A percentile compares a stretch with the other conserved stretches of the same genome.
phyloP scores from a whole-genome alignment of 345 rosid species.

The Hypericum perforatum region DNA sequence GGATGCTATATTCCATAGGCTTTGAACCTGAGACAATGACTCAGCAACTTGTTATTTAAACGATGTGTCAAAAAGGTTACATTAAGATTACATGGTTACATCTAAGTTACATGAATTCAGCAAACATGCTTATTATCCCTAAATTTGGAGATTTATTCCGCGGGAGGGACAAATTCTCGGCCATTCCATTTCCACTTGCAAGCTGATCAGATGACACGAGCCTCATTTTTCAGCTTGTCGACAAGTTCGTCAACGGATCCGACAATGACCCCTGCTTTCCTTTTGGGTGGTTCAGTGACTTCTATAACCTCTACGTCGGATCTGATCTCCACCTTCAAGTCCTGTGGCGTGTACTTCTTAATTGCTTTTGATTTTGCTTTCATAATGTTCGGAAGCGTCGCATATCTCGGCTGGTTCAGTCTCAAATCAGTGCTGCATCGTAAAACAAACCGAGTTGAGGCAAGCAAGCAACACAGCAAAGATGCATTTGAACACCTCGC shows the following conservation, averaged over 20 bases:
- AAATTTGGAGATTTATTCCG: too few species aligned
- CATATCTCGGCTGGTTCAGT: conserved; percentile 90
- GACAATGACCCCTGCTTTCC: conserved; percentile 62
- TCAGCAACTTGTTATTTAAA: too few species aligned
- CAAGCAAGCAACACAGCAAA: neutral
- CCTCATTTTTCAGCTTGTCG: conserved; percentile 73
- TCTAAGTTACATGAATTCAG: too few species aligned
- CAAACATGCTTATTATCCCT: too few species aligned
- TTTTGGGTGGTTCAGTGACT: conserved; percentile 68
- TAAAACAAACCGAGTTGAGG: neutral
- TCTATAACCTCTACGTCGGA: conserved; percentile 57
- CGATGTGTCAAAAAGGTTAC: too few species aligned
- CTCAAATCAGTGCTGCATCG: conserved; percentile 73
- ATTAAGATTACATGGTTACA: too few species aligned
- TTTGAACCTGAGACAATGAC: too few species aligned
- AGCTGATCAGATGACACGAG: conserved; percentile 32
- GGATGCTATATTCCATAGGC: too few species aligned
- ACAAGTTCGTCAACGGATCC: conserved; percentile 66
- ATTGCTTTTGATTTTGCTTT: conserved; percentile 81
- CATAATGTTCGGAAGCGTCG: conserved; percentile 92
- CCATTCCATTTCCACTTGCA: neutral
- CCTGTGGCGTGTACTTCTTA: conserved; percentile 55
- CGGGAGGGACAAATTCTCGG: too few species aligned
- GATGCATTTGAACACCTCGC: neutral
- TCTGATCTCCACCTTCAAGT: conserved; percentile 52